A percentile compares a stretch with the other conserved stretches of the same genome.
These are phyloP conservation scores for Aspergillus fructus DNA, from an alignment of 2,329 filamentous ascomycete genomes.

Conservation along the genomic window DNA sequence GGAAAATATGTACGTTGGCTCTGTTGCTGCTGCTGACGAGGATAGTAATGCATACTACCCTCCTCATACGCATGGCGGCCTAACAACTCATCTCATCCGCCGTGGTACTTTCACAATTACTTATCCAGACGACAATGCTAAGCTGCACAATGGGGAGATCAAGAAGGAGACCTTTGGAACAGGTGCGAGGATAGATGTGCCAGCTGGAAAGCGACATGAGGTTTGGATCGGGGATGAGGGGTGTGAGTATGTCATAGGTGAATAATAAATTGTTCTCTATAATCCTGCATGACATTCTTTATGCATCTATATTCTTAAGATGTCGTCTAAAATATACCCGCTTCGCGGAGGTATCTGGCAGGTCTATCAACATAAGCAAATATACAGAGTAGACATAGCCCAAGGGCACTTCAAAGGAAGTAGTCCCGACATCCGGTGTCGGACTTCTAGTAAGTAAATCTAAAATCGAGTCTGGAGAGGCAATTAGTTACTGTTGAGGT, in stretches of 20 bases:
- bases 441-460: constrained; percentile 33
- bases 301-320: not conserved
- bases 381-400: not conserved
- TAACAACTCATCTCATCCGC: constrained; percentile 62
- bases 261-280: constrained; percentile 33
- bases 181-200: constrained; percentile 58
- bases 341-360: not conserved
- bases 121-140: constrained; percentile 53
- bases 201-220: constrained; percentile 56
- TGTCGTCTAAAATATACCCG: not conserved
- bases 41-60: constrained; percentile 59
- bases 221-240: constrained; percentile 61
- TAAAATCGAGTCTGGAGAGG: constrained; percentile 35
- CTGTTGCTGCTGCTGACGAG: not conserved
- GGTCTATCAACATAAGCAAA: not conserved
- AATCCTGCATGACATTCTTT: not conserved
- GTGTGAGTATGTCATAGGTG: constrained; percentile 62
- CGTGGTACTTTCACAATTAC: constrained; percentile 57
- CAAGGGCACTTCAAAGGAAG: no score
- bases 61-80: constrained; percentile 55
- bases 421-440: not conserved
- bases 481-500: not conserved
- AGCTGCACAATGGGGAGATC: constrained; percentile 24
- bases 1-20: not conserved
- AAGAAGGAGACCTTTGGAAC: constrained; percentile 56